Evolutionary conservation across 129 eudicot species (phyloP).

Genomic region (Apium graveolens): DNA sequence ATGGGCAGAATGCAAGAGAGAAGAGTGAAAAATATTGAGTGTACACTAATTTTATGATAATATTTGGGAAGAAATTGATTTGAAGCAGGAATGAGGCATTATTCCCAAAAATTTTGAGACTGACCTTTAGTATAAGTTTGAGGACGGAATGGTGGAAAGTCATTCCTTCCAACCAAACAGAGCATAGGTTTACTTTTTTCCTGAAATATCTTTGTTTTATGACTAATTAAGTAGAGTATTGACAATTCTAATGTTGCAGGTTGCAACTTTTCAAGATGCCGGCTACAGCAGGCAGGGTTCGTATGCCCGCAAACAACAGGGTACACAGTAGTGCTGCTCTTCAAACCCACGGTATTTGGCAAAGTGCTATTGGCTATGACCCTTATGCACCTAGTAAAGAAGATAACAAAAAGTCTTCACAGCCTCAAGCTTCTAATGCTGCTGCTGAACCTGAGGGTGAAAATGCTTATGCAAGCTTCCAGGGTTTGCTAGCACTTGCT

Average conservation of each 20-base stretch:
- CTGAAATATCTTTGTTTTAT: not conserved
- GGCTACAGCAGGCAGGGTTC: conserved; percentile 99
- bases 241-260: not conserved
- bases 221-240: not conserved
- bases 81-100: too few species aligned
- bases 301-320: conserved; percentile 99
- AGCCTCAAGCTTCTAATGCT: conserved; percentile 26
- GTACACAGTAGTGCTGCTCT: conserved; percentile 98
- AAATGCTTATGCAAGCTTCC: conserved; percentile 84
- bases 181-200: not conserved
- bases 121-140: too few species aligned
- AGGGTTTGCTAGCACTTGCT: conserved; percentile 83
- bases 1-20: too few species aligned
- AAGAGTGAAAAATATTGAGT: too few species aligned
- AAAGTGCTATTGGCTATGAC: conserved; percentile 85
- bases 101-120: too few species aligned
- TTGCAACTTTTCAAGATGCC: conserved; percentile 70
- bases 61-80: not conserved
- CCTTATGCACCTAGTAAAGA: conserved; percentile 93
- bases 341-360: conserved; percentile 98
- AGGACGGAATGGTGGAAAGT: too few species aligned
- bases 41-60: not conserved
- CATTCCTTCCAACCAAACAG: too few species aligned
- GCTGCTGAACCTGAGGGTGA: conserved; percentile 60
- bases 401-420: conserved; percentile 43